Evolutionary conservation across 208 protist species (phyloP), one percentile per base, ranked within the genome.

Genomic region (Acanthamoeba sp.): DNA sequence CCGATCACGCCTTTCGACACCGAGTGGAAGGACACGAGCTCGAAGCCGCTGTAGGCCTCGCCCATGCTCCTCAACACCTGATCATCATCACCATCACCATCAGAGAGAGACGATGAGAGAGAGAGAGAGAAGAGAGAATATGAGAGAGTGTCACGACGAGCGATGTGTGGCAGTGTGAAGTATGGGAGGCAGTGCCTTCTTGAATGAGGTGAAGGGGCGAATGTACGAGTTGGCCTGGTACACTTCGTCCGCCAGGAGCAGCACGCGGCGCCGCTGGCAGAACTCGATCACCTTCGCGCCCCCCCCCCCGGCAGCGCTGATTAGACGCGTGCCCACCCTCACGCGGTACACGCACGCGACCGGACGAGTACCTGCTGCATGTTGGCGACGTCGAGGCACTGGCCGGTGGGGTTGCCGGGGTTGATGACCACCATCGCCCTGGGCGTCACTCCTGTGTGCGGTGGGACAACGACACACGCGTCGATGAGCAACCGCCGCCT

Each of bases 241-340:
- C 24, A 99, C 99, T 97, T 99, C 99, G 93, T 99, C 99, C 34
- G 99, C 99, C 55, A 99, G 95, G n/a, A 99, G 84, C 82, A 99
- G 94, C n/a, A 99, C 29, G 24, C 96, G 48, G 12, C 98, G 80
- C 9, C 94, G 18, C 29, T 96, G 40, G 95, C 97, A 98, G 45
- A 99, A 98, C 0, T 98, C 87, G 0, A 99, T 93, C n/a, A 98
- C 94, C 36, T 97, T 45, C n/a, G n/a, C n/a, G n/a, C n/a, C n/a
- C n/a, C n/a, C n/a, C n/a, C n/a, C n/a, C n/a, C n/a, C n/a, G n/a
- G n/a, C n/a, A n/a, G n/a, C n/a, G n/a, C n/a, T n/a, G n/a, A n/a
- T n/a, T n/a, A n/a, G 22, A 62, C 22, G 22, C 16, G 22, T 62
- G 12, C 22, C 12, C 12, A 62, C 55, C 12, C 62, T 27, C 22